Base-by-base conservation (phyloP, 169 alveolate species). In the Eimeria sp. region DNA sequence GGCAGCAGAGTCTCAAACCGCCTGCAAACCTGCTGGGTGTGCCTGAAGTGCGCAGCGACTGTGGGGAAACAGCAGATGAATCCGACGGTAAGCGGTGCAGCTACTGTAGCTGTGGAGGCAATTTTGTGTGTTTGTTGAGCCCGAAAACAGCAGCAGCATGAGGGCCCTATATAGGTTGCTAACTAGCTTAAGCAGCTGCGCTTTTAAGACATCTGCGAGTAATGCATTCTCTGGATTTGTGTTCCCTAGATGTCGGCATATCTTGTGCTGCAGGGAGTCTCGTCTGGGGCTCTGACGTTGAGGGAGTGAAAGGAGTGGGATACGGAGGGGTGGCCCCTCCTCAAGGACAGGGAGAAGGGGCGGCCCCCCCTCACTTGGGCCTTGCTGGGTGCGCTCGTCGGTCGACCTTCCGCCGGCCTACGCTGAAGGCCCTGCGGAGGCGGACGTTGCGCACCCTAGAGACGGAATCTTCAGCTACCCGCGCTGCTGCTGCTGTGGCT, bases 381-480 rank as follows among this genome's bases (percentile, higher is more conserved):
- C 89, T 9, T 18, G 43, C 18, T n/a, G 70, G 61, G 89, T 47
- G 89, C 9, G 89, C 45, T 25, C 92, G 57, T 25, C 78, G 92
- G 34, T 16, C 92, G 13, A 78, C 92, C 45, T 58, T 84, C 54
- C 75, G 92, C 2, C 51, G 92, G 27, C 76, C 92, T 16, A 84
- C 92, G 57, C 65, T 84, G 76, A 84, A 57, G 92, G 75, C 78
- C 10, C 58, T 84, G 92, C 34, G 92, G 57, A 27, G 92, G 78
- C 75, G 92, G 20, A 84, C 92, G 61, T 63, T 84, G 92, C 92
- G 92, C 57, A 84, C 92, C 45, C 25, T 63, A 1, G 94, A 88
- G 70, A 25, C 70, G 16, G 94, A 34, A 3, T 30, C 45, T 30
- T 34, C 80, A 18, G 80, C 83, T 61, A 54, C 95, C 5, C 73